Evolutionary conservation across 2,329 filamentous ascomycete species (phyloP), one percentile per base, ranked within the genome.

Genomic region (Botrytis porri): DNA sequence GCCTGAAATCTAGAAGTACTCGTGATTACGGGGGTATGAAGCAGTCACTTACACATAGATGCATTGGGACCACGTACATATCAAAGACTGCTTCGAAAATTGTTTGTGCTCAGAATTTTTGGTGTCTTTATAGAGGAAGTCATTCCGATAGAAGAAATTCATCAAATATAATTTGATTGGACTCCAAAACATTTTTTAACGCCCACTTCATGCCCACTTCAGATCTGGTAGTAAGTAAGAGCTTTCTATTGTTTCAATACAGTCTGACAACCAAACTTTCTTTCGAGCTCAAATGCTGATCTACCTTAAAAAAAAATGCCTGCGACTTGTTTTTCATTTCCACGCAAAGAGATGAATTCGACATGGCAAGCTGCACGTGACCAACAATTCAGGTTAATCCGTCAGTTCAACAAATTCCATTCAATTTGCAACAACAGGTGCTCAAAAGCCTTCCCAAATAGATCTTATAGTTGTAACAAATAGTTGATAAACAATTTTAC

Each of bases 1-100:
- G n/a, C n/a, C 48, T 32, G 48, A 41, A 57, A 25, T 41, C 65
- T 69, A 37, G 65, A 59, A 43, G 39, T 37, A 37, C 65, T 57
- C 32, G 48, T 29, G 10, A 41, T 41, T 18, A 32, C n/a, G 12
- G 48, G 20, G 48, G 32, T 57, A 41, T 54, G 25, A 57, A 57
- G 48, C 48, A 57, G 43, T 69, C 65, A 57, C 16, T 69, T 57
- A 32, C 35, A 57, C 39, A 69, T 41, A 69, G n/a, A 37, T 57
- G 35, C 35, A 25, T 41, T 41, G n/a, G 41, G 18, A 57, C 22
- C 16, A 57, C 22, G 57, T 20, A 20, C 25, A 54, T n/a, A 48
- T 37, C 41, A 48, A 35, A 51, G 29, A 32, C 41, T 37, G 25
- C 14, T 37, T 51, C 8, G 16, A 20, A 14, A 29, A 51, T 5